Conservation (phyloP, 169 alveolate species). For the Plasmodium vivax region DNA sequence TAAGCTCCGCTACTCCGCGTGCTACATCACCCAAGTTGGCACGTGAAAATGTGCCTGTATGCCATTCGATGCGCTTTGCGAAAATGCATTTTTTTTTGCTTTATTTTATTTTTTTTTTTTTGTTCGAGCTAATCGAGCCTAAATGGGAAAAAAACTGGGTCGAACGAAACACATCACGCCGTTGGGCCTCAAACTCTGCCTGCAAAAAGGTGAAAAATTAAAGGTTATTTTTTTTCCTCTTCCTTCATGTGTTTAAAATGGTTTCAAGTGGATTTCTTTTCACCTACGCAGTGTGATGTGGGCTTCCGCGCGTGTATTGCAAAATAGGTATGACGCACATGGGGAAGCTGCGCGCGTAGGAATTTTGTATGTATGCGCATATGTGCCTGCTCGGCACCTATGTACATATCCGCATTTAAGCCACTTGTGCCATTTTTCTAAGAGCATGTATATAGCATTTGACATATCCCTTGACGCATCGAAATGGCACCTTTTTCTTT, state of each 20-base stretch:
- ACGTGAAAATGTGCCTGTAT: background rate
- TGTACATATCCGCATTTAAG: background rate
- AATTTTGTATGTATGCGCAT: background rate
- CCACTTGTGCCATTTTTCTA: background rate
- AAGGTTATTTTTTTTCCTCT: background rate
- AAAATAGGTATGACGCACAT: background rate
- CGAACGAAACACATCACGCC: background rate
- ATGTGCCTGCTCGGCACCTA: background rate
- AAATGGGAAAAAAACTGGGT: background rate
- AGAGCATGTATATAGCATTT: background rate
- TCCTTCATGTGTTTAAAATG: background rate
- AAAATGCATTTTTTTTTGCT: background rate
- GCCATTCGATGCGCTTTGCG: background rate
- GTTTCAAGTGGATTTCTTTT: background rate
- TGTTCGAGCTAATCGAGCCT: background rate
- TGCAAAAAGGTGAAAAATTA: background rate
- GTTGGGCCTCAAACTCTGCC: background rate
- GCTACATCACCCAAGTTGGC: background rate
- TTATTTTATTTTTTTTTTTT: background rate
- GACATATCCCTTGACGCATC: background rate
- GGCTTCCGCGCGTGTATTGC: background rate
- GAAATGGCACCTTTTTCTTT: background rate
- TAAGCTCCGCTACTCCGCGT: background rate
- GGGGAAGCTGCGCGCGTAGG: background rate
- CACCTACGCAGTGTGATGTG: background rate